Conservation (phyloP, 2,329 filamentous ascomycete species). For the Penicillium vulpinum region DNA sequence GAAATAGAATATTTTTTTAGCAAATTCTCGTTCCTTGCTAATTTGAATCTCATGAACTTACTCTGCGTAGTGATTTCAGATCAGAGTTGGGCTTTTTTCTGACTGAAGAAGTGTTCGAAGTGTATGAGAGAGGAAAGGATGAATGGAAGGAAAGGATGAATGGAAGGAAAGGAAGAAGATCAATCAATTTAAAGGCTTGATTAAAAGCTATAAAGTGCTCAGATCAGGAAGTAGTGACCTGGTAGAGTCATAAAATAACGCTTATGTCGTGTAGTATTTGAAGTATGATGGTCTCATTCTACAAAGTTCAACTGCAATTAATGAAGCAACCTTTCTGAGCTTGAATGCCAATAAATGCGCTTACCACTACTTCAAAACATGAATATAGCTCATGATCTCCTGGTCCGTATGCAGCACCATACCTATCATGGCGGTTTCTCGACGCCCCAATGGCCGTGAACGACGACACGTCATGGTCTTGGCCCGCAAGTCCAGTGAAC, state of each 20-base stretch:
- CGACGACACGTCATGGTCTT: too few relatives aligned
- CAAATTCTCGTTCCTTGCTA: background rate
- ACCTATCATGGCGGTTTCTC: background rate
- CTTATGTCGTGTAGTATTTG: background rate
- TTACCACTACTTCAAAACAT: too few relatives aligned
- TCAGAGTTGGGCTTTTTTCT: background rate
- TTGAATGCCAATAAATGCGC: background rate
- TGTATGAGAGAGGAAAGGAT: background rate
- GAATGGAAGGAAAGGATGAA: background rate
- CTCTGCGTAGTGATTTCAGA: background rate
- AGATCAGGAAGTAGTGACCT: background rate
- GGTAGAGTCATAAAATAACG: background rate
- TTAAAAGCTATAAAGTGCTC: background rate
- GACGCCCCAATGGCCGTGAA: background rate
- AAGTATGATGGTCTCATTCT: background rate
- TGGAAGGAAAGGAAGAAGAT: background rate
- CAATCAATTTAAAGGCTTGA: background rate
- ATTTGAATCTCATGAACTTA: background rate
- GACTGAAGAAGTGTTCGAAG: background rate
- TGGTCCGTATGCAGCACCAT: background rate
- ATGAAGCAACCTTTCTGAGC: background rate
- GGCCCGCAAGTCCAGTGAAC: background rate
- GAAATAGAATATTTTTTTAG: background rate
- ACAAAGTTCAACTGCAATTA: background rate
- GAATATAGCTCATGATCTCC: background rate